Evolutionary conservation across 1,139 yeast genomes (phyloP).

Genomic region (Yamadazyma pseudoaaseri): DNA sequence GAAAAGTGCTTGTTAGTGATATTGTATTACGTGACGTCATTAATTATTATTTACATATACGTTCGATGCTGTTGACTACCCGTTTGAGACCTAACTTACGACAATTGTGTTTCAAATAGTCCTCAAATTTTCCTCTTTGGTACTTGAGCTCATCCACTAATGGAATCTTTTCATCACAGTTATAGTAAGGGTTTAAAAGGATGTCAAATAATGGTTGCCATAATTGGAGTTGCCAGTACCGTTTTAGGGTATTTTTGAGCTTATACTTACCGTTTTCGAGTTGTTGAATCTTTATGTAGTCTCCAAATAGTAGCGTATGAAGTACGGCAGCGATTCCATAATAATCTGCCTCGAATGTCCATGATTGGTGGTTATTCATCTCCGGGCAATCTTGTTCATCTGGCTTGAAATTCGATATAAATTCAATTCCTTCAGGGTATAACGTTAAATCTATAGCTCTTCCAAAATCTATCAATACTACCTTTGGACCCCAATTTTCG

Average conservation of each 20-base stretch:
- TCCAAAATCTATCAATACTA: constrained; percentile 80
- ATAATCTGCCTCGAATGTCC: constrained; percentile 86
- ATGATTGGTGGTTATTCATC: constrained; percentile 59
- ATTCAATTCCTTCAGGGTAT: constrained; percentile 51
- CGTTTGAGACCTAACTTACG: constrained; percentile 10
- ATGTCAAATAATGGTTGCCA: constrained; percentile 71
- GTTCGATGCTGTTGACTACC: constrained; percentile 10
- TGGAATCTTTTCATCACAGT: constrained; percentile 30
- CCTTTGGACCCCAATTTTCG: constrained; percentile 57
- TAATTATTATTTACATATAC: constrained; percentile 2
- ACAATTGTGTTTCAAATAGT: constrained; percentile 30
- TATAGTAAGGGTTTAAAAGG: constrained; percentile 57
- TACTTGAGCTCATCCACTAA: constrained; percentile 34
- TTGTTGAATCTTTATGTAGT: constrained; percentile 48
- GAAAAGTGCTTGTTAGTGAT: too few relatives aligned
- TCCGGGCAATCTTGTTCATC: constrained; percentile 79
- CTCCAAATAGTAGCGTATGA: constrained; percentile 72
- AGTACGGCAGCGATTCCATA: constrained; percentile 78
- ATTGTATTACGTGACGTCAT: too few relatives aligned
- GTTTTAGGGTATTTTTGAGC: constrained; percentile 50
- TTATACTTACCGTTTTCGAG: constrained; percentile 25
- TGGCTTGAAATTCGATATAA: constrained; percentile 60
- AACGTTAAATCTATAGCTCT: constrained; percentile 71
- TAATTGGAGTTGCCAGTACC: constrained; percentile 71
- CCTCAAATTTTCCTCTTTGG: constrained; percentile 44